phyloP scores from a whole-genome alignment of 257 asterid species.

The Jacaranda mimosifolia region DNA sequence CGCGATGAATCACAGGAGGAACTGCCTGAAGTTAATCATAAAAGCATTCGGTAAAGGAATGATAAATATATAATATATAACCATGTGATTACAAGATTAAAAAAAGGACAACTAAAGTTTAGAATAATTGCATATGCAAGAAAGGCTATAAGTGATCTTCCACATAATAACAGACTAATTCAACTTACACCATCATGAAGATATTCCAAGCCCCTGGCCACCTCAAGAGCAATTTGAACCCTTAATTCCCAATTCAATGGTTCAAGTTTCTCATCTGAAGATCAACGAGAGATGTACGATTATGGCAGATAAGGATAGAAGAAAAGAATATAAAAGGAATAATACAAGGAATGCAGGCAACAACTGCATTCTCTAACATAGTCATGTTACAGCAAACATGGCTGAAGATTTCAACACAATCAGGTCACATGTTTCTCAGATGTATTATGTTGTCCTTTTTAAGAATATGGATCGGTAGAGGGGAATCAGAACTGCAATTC shows the following conservation, averaged over 20 bases:
- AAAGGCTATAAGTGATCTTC: neutral
- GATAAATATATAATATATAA: neutral
- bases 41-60: slow-evolving; percentile 21
- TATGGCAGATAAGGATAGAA: neutral
- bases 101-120: slow-evolving; percentile 10
- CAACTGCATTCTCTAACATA: slow-evolving; percentile 4
- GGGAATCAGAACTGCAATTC: neutral
- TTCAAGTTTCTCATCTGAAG: slow-evolving; percentile 61
- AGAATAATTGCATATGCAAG: neutral
- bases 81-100: neutral
- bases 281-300: slow-evolving; percentile 6
- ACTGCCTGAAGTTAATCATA: slow-evolving; percentile 68
- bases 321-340: slow-evolving; percentile 4
- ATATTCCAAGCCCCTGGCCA: slow-evolving; percentile 87
- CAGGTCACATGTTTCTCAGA: neutral
- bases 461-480: neutral
- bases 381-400: neutral
- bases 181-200: slow-evolving; percentile 85
- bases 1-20: slow-evolving; percentile 86
- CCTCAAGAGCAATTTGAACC: slow-evolving; percentile 80
- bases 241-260: slow-evolving; percentile 70
- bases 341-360: slow-evolving; percentile 13
- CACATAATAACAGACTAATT: slow-evolving; percentile 10
- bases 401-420: neutral
- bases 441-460: neutral